Base-by-base conservation (phyloP, 1,139 yeast genomes). In the Yamadazyma epiphylla region DNA sequence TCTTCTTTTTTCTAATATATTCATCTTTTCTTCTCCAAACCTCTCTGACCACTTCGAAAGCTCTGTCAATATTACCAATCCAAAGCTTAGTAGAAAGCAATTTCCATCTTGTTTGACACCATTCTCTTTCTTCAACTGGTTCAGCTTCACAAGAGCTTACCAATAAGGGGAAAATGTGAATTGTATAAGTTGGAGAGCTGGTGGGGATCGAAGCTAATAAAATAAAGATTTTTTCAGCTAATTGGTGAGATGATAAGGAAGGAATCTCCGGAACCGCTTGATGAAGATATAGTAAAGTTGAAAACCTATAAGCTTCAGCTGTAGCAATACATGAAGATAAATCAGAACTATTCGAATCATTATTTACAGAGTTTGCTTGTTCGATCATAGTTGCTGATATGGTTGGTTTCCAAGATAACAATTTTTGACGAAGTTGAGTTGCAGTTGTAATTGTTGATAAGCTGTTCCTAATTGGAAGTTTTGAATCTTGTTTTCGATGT, bases 231-330 rank as follows among this genome's bases (percentile, higher is more conserved):
- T 75, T 77, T 41, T 75, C 79, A 0, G 85, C 81, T 20, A 77
- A 48, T 34, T 65, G 73, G 37, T 70, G 77, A 1, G 82, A 71
- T 5, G 74, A 50, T 22, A 62, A 51, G 5, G 77, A 70, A 4
- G 83, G 82, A 14, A 78, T 67, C 43, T 79, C 84, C 0, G 86
- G 86, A 2, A 79, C 83, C 0, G 84, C 80, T 46, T 79, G 85
- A 46, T 78, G 84, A 23, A 80, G 54, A 45, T 75, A 77, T 14
- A 79, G 47, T 25, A 80, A 50, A 0, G 82, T 64, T 1, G 84
- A 69, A 48, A 64, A 75, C 28, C 83, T 51, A 49, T 79, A 80
- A 0, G 85, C 80, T 46, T 79, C 85, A 2, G 86, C 85, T 0
- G 86, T 78, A 2, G 84, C 75, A 19, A 80, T 62, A 38, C 82